Evolutionary conservation across 371 early-diverging fungal genomes (phyloP).

Genomic region (Syncephalis fuscata): DNA sequence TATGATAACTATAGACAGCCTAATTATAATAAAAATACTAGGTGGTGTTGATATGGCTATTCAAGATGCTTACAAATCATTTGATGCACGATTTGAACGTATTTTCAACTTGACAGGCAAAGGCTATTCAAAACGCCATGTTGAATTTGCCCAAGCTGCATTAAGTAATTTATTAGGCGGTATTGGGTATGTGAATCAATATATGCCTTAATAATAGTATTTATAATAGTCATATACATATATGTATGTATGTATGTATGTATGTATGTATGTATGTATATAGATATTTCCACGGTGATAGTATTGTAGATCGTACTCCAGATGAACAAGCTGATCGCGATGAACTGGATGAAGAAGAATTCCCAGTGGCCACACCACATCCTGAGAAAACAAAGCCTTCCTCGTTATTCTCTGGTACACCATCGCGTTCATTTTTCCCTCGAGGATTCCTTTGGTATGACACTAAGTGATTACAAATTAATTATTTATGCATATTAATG

Average conservation of each 20-base stretch:
- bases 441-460: conserved; percentile 82
- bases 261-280: neutral
- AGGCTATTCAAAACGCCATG: conserved; percentile 34
- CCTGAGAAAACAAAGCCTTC: conserved; percentile 30
- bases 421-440: conserved; percentile 88
- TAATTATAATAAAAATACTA: too few relatives aligned
- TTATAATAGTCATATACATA: neutral
- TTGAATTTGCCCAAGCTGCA: conserved; percentile 54
- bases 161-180: conserved; percentile 83
- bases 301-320: conserved; percentile 26
- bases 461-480: neutral
- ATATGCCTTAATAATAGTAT: neutral
- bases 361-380: conserved; percentile 23
- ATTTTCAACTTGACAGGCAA: conserved; percentile 47
- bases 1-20: too few relatives aligned
- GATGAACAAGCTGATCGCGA: conserved; percentile 14
- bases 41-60: too few relatives aligned
- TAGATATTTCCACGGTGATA: conserved; percentile 36
- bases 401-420: conserved; percentile 67
- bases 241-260: neutral
- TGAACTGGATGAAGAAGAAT: conserved; percentile 19
- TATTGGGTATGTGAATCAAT: conserved; percentile 44
- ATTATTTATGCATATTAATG: neutral
- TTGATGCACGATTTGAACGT: conserved; percentile 59
- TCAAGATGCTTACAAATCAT: conserved; percentile 11